Evolutionary conservation across 116 monocot genomes (phyloP), one percentile per base, ranked within the genome.

Genomic region (Papilionanthe hybrid): DNA sequence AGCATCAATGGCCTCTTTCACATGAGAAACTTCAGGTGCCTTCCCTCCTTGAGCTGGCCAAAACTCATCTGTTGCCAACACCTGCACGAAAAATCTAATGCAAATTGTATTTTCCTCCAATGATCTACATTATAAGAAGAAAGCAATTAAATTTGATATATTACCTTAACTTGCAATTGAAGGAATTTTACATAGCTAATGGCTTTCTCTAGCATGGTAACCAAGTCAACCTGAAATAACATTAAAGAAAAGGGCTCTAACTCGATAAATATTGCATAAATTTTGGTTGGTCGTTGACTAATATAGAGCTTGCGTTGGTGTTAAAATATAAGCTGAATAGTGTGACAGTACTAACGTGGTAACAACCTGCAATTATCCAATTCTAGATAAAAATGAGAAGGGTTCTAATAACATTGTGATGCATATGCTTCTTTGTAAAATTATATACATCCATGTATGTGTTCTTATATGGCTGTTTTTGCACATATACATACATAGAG

Each of bases 191-290:
- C 96, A 83, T 96, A 94, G 84, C 81, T 89, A 42, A 89, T 89
- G 8, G 96, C 96, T 82, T 96, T 96, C 81, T 96, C 96, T 81
- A 96, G 71, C 96, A 94, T 96, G 23, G 96, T 92, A 11, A 93
- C 93, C 82, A 93, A 80, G 85, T 96, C 96, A 81, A 96, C 96
- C 96, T 96, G 77, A 22, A 66, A 43, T 30, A 69, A 32, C 9
- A 48, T 10, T 42, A 32, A 7, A 74, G 37, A 15, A 13, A 60
- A 5, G 27, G 22, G 0, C 18, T 53, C 4, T 37, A 66, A 71
- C 42, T 11, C 56, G 3, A 42, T 19, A 60, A 45, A 75, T 13
- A 3, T 13, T 1, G 9, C 25, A 1, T 25, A 1, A 19, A 58
- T 20, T 42, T 12, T 37, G 11, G 27, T 25, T n/a, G 42, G 1